Percentiles rank a stretch among this genome's conserved stretches.
Evolutionary conservation across 345 rosid species (phyloP).

Genomic region (Eutrema yunnanense): DNA sequence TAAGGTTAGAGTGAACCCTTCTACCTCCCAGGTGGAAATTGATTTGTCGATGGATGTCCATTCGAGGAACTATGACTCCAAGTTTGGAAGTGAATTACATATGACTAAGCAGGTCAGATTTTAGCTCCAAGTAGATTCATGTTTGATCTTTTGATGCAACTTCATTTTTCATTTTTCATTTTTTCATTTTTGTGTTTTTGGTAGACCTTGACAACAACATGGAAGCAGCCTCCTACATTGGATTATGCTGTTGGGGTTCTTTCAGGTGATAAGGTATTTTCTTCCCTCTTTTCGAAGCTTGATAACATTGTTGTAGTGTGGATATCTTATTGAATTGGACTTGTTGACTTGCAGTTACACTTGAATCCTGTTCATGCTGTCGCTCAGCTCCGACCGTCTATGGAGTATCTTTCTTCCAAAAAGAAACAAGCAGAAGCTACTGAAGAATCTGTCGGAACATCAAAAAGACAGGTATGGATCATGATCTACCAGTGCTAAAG

Average conservation of each 20-base stretch:
- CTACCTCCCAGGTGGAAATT: slow-evolving; percentile 50
- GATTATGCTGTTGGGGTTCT: slow-evolving; percentile 77
- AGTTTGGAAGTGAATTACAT: slow-evolving; percentile 26
- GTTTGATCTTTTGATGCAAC: slow-evolving; percentile 1
- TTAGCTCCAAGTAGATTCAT: slow-evolving; percentile 6
- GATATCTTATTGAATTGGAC: slow-evolving; percentile 3
- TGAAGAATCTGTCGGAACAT: slow-evolving; percentile 40
- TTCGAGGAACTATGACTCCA: slow-evolving; percentile 47
- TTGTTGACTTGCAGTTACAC: slow-evolving; percentile 56
- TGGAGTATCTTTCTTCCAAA: slow-evolving; percentile 40
- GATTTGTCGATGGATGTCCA: slow-evolving; percentile 60
- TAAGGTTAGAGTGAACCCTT: slow-evolving; percentile 78
- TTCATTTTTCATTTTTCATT: slow-evolving; percentile 7
- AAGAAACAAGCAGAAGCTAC: slow-evolving; percentile 31
- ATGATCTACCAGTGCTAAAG: slow-evolving; percentile 2
- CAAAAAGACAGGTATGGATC: slow-evolving; percentile 57
- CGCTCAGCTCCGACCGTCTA: slow-evolving; percentile 81
- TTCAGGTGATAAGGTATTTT: slow-evolving; percentile 64
- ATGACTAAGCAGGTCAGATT: slow-evolving; percentile 60
- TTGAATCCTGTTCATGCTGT: slow-evolving; percentile 81
- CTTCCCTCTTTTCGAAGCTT: not conserved
- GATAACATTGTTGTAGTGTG: slow-evolving; percentile 9
- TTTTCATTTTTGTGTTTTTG: not conserved
- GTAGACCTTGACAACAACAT: slow-evolving; percentile 56
- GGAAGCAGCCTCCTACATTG: slow-evolving; percentile 40